Base-by-base conservation (phyloP, 2,329 filamentous ascomycete genomes). In the Penicillium rolfsii region DNA sequence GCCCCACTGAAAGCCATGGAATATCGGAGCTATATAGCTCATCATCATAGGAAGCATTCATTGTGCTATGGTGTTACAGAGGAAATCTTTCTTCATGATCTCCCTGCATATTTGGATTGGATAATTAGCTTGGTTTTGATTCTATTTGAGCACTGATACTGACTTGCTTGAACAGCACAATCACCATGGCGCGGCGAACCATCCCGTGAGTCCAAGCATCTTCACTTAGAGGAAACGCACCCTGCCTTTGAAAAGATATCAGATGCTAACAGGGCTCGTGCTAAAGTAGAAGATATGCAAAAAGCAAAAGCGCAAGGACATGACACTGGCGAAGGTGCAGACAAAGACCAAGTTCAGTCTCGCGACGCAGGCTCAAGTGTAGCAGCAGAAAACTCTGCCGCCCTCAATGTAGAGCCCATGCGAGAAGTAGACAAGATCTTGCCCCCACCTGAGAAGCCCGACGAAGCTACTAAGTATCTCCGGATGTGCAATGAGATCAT, bases 21-120 rank as follows among this genome's bases (percentile, higher is more conserved):
- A 5, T 22, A 26, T 14, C 5, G 19, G 8, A 54, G 52, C 26
- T 43, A 4, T 19, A n/a, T 54, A 16, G 24, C 22, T 14, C 24
- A 8, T 24, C 24, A 26, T 54, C 26, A 26, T 48, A 41, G 35
- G 43, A 56, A 12, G 16, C 19, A 30, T 12, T 46, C 45, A 30
- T 19, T 57, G 36, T 12, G 28, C 14, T 3, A 7, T 45, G 28
- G 38, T 14, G 19, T 22, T 22, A 22, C 19, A 22, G 19, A 22
- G 19, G 19, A 22, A 22, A 22, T 22, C 67, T 58, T 56, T 9
- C n/a, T 22, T 22, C 11, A 14, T 43, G 38, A 5, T 6, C 33
- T 52, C 65, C 61, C 67, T 63, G 50, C 65, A 61, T 64, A 26
- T 14, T 38, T 9, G 48, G 2, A 57, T 57, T 26, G 9, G 19